Conservation (phyloP, 805 yeast genomes). For the Wickerhamia fluorescens region DNA sequence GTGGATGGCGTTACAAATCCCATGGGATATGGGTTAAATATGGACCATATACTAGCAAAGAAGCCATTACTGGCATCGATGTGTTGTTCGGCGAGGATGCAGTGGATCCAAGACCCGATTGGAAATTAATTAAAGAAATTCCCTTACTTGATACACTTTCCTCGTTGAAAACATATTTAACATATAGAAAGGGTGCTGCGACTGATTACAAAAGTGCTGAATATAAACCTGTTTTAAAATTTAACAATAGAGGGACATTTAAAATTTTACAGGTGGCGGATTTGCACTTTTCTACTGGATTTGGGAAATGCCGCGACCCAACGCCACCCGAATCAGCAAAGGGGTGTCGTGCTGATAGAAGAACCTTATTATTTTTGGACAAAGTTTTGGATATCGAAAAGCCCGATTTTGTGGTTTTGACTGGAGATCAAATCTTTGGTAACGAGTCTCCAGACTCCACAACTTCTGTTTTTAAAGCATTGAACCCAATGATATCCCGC, state of each 20-base stretch:
- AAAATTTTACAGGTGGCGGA: conserved; percentile 89
- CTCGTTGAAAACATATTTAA: conserved; percentile 20
- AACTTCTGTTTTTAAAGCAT: conserved; percentile 72
- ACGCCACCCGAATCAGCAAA: conserved; percentile 42
- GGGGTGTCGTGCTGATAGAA: conserved; percentile 71
- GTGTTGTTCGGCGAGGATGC: conserved; percentile 68
- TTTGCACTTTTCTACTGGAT: conserved; percentile 80
- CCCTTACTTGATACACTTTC: conserved; percentile 14
- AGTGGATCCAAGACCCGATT: conserved; percentile 69
- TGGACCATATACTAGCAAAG: conserved; percentile 33
- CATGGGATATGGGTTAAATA: conserved; percentile 57
- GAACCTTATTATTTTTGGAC: conserved; percentile 57
- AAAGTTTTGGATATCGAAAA: conserved; percentile 62
- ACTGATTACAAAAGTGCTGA: conserved; percentile 19
- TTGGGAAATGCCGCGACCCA: conserved; percentile 73
- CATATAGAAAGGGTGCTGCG: conserved; percentile 30
- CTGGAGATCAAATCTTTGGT: conserved; percentile 93
- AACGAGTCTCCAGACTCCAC: conserved; percentile 71
- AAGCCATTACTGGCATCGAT: conserved; percentile 52
- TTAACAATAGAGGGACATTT: conserved; percentile 43
- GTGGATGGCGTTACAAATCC: conserved; percentile 42
- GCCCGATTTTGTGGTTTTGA: conserved; percentile 79
- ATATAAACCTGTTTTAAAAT: conserved; percentile 25
- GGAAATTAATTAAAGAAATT: conserved; percentile 38
- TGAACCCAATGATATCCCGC: conserved; percentile 58